A percentile compares a stretch with the other conserved stretches of the same genome.
These are phyloP conservation scores for Eurotiales sp. DNA, from an alignment of 2,329 filamentous ascomycete species.

Conservation along the genomic window DNA sequence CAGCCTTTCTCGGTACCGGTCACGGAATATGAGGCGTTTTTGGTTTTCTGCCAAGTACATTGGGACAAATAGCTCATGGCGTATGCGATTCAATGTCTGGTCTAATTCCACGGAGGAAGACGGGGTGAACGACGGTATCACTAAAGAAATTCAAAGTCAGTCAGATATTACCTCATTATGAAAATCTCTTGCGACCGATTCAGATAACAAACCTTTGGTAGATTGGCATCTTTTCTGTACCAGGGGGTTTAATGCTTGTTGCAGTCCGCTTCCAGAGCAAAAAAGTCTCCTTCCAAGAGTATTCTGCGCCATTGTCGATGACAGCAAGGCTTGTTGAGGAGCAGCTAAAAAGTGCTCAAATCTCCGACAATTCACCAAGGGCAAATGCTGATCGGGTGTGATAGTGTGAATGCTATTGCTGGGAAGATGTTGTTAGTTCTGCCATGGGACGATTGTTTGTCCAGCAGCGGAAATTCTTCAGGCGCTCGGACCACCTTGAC, in stretches of 20 bases:
- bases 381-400: not conserved
- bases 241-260: slow-evolving; percentile 28
- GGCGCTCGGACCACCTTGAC: slow-evolving; percentile 25
- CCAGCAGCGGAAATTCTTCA: slow-evolving; percentile 34
- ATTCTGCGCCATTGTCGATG: slow-evolving; percentile 37
- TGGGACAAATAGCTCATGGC: slow-evolving; percentile 44
- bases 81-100: slow-evolving; percentile 37
- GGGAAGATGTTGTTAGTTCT: not conserved
- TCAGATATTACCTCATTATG: no score
- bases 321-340: not conserved
- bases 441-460: slow-evolving; percentile 8
- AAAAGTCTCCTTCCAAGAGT: slow-evolving; percentile 36
- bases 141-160: no score
- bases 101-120: slow-evolving; percentile 40
- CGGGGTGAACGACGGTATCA: slow-evolving; percentile 37
- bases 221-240: slow-evolving; percentile 30
- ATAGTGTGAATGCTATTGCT: not conserved
- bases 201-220: slow-evolving; percentile 28
- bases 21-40: slow-evolving; percentile 37
- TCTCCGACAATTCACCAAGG: not conserved
- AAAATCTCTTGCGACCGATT: no score
- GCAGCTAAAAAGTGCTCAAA: not conserved
- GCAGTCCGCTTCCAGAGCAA: slow-evolving; percentile 32
- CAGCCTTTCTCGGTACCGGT: slow-evolving; percentile 32
- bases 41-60: slow-evolving; percentile 35